Evolutionary conservation across 2,329 filamentous ascomycete genomes (phyloP), one percentile per base, ranked within the genome.

Genomic region (Apiospora aurea): DNA sequence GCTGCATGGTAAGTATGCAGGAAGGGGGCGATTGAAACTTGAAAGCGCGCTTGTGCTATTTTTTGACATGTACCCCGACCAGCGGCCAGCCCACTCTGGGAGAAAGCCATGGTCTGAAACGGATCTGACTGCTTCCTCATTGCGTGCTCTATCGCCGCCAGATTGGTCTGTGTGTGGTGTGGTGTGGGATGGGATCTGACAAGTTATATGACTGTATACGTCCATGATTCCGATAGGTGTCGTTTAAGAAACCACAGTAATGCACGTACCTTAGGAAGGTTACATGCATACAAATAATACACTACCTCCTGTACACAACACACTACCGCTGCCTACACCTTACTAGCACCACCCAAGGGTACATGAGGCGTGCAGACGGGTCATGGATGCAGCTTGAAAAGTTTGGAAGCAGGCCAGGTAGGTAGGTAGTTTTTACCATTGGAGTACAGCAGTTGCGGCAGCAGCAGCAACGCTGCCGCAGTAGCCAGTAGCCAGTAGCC

Each of bases 171-270:
- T 26, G 24, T 53, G 24, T 24, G 29, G 29, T 61, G 53, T 53
- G 24, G 51, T 53, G 29, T 61, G 53, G 53, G 53, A 61, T 41
- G 57, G 57, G 57, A 41, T 64, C 57, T 41, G 57, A 64, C 57
- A 64, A 64, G 57, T 64, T 64, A 64, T 64, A 64, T 64, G n/a
- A n/a, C 57, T 29, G 57, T 64, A 41, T 64, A 64, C 34, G 57
- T 41, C 57, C 34, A 41, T 64, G 57, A 64, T 64, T 64, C 57
- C 57, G 57, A 64, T 41, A 64, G 57, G 34, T 64, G 34, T 64
- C 57, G 57, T 64, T 64, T 64, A 29, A 18, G 29, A 41, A 64
- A 64, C 34, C 34, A 41, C 57, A 41, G 57, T 41, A 64, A 41
- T 64, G 57, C 57, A 64, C 57, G 57, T 41, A 64, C 57, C 57